Conservation (phyloP, 352 stramenopile genomes). For the Globisporangium parvum region DNA sequence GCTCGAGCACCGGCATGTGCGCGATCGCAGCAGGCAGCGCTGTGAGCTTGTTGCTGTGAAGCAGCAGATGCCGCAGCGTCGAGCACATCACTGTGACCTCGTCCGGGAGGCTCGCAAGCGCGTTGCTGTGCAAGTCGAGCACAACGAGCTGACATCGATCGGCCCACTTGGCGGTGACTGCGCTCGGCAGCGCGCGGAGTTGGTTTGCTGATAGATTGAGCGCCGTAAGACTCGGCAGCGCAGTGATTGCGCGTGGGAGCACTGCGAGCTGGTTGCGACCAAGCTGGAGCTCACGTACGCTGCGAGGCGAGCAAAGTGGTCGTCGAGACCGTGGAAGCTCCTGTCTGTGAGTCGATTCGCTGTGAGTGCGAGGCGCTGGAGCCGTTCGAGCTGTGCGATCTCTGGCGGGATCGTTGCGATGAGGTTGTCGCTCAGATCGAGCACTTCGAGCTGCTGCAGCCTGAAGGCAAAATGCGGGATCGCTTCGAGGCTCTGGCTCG, state of each 20-base stretch:
- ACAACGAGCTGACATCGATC: conserved; percentile 13
- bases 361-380: conserved; percentile 18
- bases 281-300: conserved; percentile 27
- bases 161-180: conserved; percentile 17
- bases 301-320: conserved; percentile 1
- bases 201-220: conserved; percentile 38
- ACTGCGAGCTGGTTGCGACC: conserved; percentile 20
- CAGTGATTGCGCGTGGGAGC: conserved; percentile 13
- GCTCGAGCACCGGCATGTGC: conserved; percentile 17
- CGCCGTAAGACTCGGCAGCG: conserved; percentile 13
- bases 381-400: conserved; percentile 11
- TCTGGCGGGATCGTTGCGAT: conserved; percentile 13
- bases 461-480: conserved; percentile 19
- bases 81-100: conserved; percentile 22
- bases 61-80: conserved; percentile 22
- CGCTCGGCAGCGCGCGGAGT: conserved; percentile 15
- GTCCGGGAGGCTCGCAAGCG: conserved; percentile 29
- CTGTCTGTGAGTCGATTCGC: conserved; percentile 13
- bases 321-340: conserved; percentile 9
- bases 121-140: conserved; percentile 39
- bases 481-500: conserved; percentile 13
- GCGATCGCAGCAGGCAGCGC: conserved; percentile 21
- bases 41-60: conserved; percentile 40
- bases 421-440: conserved; percentile 34
- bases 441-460: conserved; percentile 18